Percentiles rank a stretch among this genome's conserved stretches.
Conservation (phyloP, 2,329 filamentous ascomycete species). For the Acephala macrosclerotiorum region DNA sequence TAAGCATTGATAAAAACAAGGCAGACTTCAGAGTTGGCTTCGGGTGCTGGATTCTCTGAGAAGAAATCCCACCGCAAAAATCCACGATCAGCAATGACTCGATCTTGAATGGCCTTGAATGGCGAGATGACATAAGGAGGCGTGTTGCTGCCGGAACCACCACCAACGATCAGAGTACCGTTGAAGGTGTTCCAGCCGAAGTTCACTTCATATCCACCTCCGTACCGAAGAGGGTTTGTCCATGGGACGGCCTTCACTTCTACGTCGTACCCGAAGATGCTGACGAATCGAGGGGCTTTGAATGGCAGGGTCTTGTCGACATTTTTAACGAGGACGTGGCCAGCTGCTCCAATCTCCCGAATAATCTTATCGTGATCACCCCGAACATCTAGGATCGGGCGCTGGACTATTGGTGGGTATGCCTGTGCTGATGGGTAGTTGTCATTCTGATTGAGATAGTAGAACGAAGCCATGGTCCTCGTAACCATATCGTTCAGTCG, state of each 20-base stretch:
- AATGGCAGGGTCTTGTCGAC: constrained; percentile 61
- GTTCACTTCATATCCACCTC: constrained; percentile 16
- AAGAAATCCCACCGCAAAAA: constrained; percentile 65
- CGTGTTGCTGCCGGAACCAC: constrained; percentile 55
- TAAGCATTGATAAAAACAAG: constrained; percentile 71
- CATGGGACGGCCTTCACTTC: constrained; percentile 19
- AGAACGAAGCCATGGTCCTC: constrained; percentile 63
- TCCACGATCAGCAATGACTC: constrained; percentile 60
- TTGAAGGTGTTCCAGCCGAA: constrained; percentile 46
- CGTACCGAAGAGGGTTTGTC: constrained; percentile 10
- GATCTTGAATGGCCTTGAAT: constrained; percentile 60
- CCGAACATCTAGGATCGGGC: constrained; percentile 74
- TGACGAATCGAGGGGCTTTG: constrained; percentile 54
- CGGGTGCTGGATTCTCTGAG: constrained; percentile 48
- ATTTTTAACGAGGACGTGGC: constrained; percentile 71
- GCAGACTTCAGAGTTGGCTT: constrained; percentile 68
- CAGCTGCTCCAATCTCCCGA: constrained; percentile 63
- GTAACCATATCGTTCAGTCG: constrained; percentile 73
- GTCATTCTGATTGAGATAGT: constrained; percentile 61
- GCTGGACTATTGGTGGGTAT: not conserved
- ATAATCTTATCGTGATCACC: constrained; percentile 74
- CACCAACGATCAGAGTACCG: constrained; percentile 54
- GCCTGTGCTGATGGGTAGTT: constrained; percentile 46
- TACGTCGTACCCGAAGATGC: constrained; percentile 67
- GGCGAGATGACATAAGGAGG: constrained; percentile 58